Conservation (phyloP, 78 protist species). For the Polysphondylium violaceum region DNA sequence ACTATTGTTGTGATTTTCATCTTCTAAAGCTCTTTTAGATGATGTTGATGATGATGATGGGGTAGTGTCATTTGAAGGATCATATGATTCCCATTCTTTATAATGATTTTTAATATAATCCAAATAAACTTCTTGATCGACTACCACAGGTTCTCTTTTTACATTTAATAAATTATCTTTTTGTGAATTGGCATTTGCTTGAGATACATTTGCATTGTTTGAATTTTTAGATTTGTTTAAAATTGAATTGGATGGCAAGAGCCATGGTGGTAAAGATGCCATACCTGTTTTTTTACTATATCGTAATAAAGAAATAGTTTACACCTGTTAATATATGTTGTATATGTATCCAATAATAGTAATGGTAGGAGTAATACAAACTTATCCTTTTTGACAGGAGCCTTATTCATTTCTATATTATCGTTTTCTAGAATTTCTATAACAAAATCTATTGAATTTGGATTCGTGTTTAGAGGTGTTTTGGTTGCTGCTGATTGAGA, state of each 20-base stretch:
- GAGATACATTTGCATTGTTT: no score
- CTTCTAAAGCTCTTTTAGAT: not conserved
- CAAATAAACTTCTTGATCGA: conserved; percentile 20
- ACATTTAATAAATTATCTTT: no score
- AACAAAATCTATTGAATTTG: conserved; percentile 5
- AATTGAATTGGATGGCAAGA: conserved; percentile 33
- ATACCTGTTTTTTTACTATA: conserved; percentile 69
- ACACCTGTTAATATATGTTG: not conserved
- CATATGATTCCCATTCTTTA: conserved; percentile 42
- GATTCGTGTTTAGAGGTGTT: not conserved
- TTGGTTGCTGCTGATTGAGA: not conserved
- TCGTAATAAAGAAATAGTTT: not conserved
- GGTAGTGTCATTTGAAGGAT: not conserved
- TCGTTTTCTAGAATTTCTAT: conserved; percentile 47
- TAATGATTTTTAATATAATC: conserved; percentile 32
- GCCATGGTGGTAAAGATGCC: conserved; percentile 75
- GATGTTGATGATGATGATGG: not conserved
- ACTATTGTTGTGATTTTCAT: not conserved
- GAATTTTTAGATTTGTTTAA: not conserved
- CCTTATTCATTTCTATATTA: conserved; percentile 28
- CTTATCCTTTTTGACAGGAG: conserved; percentile 46
- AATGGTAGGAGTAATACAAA: not conserved
- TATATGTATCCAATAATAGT: not conserved
- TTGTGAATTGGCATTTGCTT: no score
- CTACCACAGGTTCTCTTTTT: not conserved